Evolutionary conservation across 768 basidiomycete species (phyloP).

Genomic region (Boletus bicolor): DNA sequence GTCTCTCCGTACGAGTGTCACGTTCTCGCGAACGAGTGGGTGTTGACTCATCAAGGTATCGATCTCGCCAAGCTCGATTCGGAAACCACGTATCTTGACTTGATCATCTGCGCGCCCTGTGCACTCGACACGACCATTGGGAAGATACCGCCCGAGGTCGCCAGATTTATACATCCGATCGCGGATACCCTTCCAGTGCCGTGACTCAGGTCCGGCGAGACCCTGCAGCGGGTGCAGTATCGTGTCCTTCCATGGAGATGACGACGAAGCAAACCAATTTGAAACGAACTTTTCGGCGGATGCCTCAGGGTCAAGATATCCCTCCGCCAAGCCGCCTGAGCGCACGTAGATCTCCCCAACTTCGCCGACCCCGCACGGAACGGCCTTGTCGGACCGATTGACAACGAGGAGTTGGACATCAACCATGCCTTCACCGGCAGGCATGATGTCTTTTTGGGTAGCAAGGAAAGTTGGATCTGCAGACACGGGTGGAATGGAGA

Average conservation of each 20-base stretch:
- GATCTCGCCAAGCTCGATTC: constrained; percentile 97
- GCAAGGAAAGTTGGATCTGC: constrained; percentile 87
- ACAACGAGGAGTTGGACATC: constrained; percentile 97
- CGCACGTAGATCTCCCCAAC: constrained; percentile 99
- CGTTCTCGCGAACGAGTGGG: constrained; percentile 93
- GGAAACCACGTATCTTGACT: constrained; percentile 98
- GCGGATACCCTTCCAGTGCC: constrained; percentile 90
- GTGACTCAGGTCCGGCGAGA: constrained; percentile 67
- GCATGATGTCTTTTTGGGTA: constrained; percentile 96
- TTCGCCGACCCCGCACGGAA: constrained; percentile 92
- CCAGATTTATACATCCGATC: constrained; percentile 98
- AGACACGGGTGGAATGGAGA: constrained; percentile 81
- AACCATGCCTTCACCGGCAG: constrained; percentile 95
- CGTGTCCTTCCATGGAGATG: constrained; percentile 60
- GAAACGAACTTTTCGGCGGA: constrained; percentile 87
- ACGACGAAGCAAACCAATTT: constrained; percentile 79
- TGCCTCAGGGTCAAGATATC: constrained; percentile 82
- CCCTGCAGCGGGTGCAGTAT: constrained; percentile 57
- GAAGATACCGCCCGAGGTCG: constrained; percentile 91
- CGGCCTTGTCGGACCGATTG: constrained; percentile 78
- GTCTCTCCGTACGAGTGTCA: constrained; percentile 92
- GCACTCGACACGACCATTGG: constrained; percentile 92
- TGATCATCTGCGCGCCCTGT: constrained; percentile 97
- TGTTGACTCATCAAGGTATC: constrained; percentile 95
- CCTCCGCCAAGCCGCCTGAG: constrained; percentile 92